Base-by-base conservation (phyloP, 2,329 filamentous ascomycete species). In the Macrophomina pseudophaseolina region DNA sequence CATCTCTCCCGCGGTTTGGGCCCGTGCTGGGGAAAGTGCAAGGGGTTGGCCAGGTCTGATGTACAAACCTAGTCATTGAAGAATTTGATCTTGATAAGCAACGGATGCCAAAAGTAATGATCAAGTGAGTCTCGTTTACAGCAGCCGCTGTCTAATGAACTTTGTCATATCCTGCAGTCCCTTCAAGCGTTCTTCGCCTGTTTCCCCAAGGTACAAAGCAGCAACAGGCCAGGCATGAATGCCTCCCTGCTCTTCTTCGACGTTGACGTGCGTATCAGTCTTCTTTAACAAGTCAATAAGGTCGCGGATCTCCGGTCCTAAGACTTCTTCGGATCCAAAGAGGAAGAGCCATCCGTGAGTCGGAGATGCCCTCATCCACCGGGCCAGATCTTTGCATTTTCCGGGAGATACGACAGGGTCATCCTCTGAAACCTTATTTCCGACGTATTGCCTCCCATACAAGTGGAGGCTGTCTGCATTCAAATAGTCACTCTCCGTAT, bases 211-310 rank as follows among this genome's bases (percentile, higher is more conserved):
- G 73, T 88, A 89, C 18, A 88, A 73, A 68, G 82, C 82, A 9
- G 90, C 90, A 23, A 96, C 89, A 0, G 92, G 91, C 93, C 92
- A 96, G 11, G 90, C 92, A 77, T 96, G 92, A 67, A 95, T 89
- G 2, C 87, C 89, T 14, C 87, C 89, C 33, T 83, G 79, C 70
- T 91, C 88, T 72, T 87, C 86, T 71, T 86, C 81, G 65, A 82
- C 83, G 64, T 83, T 81, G n/a, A 90, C 83, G 44, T 84, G 75
- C 40, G 87, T 77, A 3, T 84, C 84, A 14, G 84, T 81, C 59
- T 82, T 83, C 66, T 82, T 80, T 66, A 92, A 80, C 35, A 86
- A 78, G 12, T 78, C 76, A 12, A 91, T 80, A 68, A 93, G 80
- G 30, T 84, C 82, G 70, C 86, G 81, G 18, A 92, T 90, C 69